Conservation (phyloP, 805 yeast genomes). For the Metschnikowia koreensis region DNA sequence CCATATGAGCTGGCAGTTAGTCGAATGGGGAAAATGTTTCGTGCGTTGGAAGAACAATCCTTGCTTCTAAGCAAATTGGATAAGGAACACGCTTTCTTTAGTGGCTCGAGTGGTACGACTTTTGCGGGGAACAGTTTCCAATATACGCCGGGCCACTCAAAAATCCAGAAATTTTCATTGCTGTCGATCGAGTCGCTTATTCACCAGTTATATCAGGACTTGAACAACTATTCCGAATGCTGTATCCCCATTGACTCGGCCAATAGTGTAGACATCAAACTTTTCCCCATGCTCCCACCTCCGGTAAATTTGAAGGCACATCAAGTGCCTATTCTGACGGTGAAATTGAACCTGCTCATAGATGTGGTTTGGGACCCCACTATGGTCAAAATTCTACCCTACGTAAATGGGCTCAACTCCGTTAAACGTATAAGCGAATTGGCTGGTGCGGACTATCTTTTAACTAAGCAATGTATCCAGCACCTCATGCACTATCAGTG, state of each 20-base stretch:
- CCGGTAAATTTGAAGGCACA: slow-evolving; percentile 69
- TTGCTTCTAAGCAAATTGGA: slow-evolving; percentile 61
- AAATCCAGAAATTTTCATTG: slow-evolving; percentile 33
- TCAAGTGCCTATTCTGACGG: slow-evolving; percentile 92
- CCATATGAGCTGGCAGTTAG: slow-evolving; percentile 85
- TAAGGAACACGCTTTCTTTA: slow-evolving; percentile 40
- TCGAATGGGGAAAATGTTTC: slow-evolving; percentile 84
- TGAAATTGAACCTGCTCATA: slow-evolving; percentile 64
- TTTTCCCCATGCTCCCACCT: slow-evolving; percentile 87
- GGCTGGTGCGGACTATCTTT: slow-evolving; percentile 74
- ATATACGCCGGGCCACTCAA: slow-evolving; percentile 35
- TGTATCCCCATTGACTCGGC: slow-evolving; percentile 88
- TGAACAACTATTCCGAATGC: slow-evolving; percentile 94
- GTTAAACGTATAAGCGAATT: slow-evolving; percentile 71
- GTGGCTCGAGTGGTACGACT: slow-evolving; percentile 8
- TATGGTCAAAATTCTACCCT: slow-evolving; percentile 82
- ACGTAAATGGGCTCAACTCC: slow-evolving; percentile 84
- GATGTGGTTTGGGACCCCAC: slow-evolving; percentile 98
- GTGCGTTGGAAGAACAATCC: slow-evolving; percentile 86
- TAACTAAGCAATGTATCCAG: slow-evolving; percentile 84
- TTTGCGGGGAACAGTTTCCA: slow-evolving; percentile 5
- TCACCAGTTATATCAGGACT: slow-evolving; percentile 89
- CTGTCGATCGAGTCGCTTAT: slow-evolving; percentile 67
- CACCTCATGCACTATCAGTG: slow-evolving; percentile 90
- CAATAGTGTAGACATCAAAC: slow-evolving; percentile 86